A percentile compares a stretch with the other conserved stretches of the same genome.
Evolutionary conservation across 2,329 filamentous ascomycete genomes (phyloP).

Genomic region (Clarireedia monteithiana): DNA sequence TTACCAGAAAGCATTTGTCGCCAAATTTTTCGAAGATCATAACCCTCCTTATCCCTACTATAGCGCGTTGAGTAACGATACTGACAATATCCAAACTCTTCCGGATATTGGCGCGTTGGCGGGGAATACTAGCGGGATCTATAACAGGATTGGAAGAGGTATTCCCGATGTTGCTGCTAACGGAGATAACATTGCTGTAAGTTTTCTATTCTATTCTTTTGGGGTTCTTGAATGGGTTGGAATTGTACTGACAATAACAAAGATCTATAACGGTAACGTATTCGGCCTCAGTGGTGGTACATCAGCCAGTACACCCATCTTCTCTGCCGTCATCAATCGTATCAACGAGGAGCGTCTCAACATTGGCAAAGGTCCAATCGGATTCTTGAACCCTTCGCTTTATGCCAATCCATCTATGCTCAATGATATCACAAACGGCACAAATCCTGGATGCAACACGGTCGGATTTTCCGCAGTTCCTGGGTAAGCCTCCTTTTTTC

Average conservation of each 20-base stretch:
- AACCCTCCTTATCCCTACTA: constrained; percentile 20
- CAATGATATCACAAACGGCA: constrained; percentile 28
- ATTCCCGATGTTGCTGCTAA: constrained; percentile 38
- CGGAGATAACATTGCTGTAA: constrained; percentile 24
- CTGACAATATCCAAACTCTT: constrained; percentile 8
- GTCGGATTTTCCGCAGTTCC: constrained; percentile 25
- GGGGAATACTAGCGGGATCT: constrained; percentile 11
- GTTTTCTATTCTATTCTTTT: background rate
- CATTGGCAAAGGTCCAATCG: constrained; percentile 38
- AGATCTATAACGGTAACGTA: constrained; percentile 14
- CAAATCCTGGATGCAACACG: constrained; percentile 26
- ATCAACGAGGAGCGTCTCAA: constrained; percentile 43
- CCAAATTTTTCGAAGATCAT: constrained; percentile 32
- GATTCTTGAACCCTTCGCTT: constrained; percentile 45
- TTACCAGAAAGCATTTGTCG: constrained; percentile 37
- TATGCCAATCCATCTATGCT: constrained; percentile 35
- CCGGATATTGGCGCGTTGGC: constrained; percentile 15
- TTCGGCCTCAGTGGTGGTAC: constrained; percentile 37
- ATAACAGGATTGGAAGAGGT: constrained; percentile 18
- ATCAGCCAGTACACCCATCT: constrained; percentile 41
- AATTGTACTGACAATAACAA: background rate
- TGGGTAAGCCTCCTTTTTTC: constrained; percentile 11
- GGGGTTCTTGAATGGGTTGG: background rate
- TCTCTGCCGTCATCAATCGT: constrained; percentile 40
- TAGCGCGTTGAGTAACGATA: constrained; percentile 13